phyloP scores from a whole-genome alignment of 2,329 filamentous ascomycete species.

The Nannizziopsis arthrosporioides region DNA sequence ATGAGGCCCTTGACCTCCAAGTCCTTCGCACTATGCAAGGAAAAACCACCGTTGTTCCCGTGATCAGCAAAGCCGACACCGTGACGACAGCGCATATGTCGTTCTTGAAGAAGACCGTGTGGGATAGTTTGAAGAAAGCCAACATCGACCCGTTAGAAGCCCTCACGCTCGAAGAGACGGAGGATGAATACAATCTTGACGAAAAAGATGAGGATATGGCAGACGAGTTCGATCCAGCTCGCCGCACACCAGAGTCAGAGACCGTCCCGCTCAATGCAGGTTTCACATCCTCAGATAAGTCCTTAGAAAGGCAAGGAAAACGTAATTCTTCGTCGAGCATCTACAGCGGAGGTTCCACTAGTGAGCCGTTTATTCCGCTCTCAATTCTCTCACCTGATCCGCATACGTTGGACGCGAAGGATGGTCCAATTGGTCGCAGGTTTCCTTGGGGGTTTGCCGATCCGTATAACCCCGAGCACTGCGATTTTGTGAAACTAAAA shows the following conservation, averaged over 20 bases:
- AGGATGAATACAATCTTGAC: slow-evolving; percentile 42
- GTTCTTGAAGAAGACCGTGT: slow-evolving; percentile 80
- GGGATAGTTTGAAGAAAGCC: slow-evolving; percentile 72
- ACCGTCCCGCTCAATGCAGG: slow-evolving; percentile 7
- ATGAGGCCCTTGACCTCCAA: slow-evolving; percentile 82
- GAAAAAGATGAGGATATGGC: slow-evolving; percentile 42
- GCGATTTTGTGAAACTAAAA: slow-evolving; percentile 82
- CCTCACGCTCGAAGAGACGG: slow-evolving; percentile 67
- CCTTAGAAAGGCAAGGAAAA: slow-evolving; percentile 5
- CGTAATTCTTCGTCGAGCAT: slow-evolving; percentile 14
- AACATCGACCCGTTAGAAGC: slow-evolving; percentile 81
- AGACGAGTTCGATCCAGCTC: slow-evolving; percentile 22
- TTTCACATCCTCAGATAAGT: neutral
- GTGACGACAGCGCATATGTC: slow-evolving; percentile 93
- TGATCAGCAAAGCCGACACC: slow-evolving; percentile 94
- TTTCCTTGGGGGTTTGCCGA: slow-evolving; percentile 98
- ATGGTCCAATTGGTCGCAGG: slow-evolving; percentile 57
- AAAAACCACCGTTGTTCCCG: slow-evolving; percentile 89
- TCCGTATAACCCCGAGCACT: slow-evolving; percentile 81
- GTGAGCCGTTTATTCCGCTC: slow-evolving; percentile 62
- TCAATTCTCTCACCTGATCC: slow-evolving; percentile 90
- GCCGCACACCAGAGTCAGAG: slow-evolving; percentile 21
- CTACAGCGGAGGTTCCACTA: slow-evolving; percentile 24
- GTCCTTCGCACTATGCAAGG: slow-evolving; percentile 77
- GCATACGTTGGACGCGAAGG: slow-evolving; percentile 50